Conservation (phyloP, 2,329 filamentous ascomycete genomes). For the Fusarium ambrosium region DNA sequence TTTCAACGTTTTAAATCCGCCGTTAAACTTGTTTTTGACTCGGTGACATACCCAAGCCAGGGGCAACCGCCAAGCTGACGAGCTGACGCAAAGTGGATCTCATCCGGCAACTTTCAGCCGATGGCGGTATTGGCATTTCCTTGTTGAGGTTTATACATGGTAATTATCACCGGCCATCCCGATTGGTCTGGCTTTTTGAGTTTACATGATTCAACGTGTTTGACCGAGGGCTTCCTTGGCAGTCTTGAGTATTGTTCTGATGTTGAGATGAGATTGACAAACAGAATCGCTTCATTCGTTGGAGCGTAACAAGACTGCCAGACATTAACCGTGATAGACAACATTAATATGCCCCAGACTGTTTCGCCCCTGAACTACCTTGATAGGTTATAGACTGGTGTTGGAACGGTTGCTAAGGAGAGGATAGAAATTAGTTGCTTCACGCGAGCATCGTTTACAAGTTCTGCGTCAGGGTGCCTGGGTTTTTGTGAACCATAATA, state of each 20-base stretch:
- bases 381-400: constrained; percentile 62
- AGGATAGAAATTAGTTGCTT: too few relatives aligned
- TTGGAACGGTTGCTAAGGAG: not conserved
- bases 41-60: not conserved
- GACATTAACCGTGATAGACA: not conserved
- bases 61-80: not conserved
- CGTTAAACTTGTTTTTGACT: not conserved
- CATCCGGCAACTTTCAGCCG: constrained; percentile 31
- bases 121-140: constrained; percentile 16
- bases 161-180: not conserved
- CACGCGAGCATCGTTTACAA: too few relatives aligned
- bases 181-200: not conserved
- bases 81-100: constrained; percentile 33
- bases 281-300: not conserved
- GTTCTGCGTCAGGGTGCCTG: too few relatives aligned
- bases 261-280: not conserved
- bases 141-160: not conserved
- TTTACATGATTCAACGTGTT: not conserved
- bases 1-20: not conserved
- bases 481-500: too few relatives aligned
- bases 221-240: not conserved
- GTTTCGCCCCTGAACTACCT: constrained; percentile 58
- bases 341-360: constrained; percentile 64
- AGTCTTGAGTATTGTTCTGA: not conserved
- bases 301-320: not conserved